These are phyloP conservation scores for Lactarius tabidus DNA, from an alignment of 768 basidiomycete species.

Conservation along the genomic window DNA sequence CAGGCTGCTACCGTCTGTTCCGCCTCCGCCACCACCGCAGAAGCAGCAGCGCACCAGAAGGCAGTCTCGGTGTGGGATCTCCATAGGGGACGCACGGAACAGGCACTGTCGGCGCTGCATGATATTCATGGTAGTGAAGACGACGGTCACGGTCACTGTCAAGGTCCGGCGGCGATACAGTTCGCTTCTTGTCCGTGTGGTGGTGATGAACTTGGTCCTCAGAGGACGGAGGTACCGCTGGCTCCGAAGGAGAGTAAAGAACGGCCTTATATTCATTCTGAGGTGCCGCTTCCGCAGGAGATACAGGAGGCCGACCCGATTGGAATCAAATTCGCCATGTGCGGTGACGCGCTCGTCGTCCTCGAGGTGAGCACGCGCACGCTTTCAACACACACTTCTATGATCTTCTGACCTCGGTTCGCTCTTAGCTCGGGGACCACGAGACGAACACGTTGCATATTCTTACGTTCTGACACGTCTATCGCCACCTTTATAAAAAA, in stretches of 20 bases:
- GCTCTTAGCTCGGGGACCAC: background rate
- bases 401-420: background rate
- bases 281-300: background rate
- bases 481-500: background rate
- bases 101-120: background rate
- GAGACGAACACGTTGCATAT: constrained; percentile 1
- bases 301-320: constrained; percentile 8
- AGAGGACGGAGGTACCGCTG: background rate
- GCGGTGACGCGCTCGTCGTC: constrained; percentile 5
- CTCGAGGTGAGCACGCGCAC: background rate
- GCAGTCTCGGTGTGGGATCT: background rate
- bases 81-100: background rate
- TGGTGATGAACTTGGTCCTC: background rate
- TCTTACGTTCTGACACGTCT: background rate
- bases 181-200: background rate
- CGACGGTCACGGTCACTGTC: background rate
- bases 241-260: background rate
- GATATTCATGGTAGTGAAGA: background rate
- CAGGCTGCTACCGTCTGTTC: too few species aligned
- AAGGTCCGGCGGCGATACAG: background rate
- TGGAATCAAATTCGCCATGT: constrained; percentile 5
- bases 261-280: background rate
- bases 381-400: background rate
- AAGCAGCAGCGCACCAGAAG: background rate
- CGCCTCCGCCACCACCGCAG: background rate